Percentiles rank a stretch among this genome's conserved stretches.
Conservation (phyloP, 2,329 filamentous ascomycete species). For the Pestalotiopsis sp. region DNA sequence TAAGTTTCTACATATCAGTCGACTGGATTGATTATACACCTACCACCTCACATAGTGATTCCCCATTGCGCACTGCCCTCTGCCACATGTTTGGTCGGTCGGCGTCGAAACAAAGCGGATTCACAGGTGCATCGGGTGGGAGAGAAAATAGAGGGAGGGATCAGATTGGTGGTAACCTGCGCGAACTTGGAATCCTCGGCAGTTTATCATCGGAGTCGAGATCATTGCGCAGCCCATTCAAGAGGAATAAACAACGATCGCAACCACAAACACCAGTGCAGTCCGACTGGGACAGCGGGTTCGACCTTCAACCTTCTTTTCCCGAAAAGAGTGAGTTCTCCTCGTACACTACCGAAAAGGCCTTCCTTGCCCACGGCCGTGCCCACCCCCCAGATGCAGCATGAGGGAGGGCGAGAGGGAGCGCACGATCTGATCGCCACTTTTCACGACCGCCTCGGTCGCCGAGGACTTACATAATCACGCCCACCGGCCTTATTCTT, state of each 20-base stretch:
- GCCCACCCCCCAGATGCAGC: background rate
- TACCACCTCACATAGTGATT: background rate
- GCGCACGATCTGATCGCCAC: background rate
- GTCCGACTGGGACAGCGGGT: slow-evolving; percentile 27
- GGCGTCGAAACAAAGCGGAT: slow-evolving; percentile 40
- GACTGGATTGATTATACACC: background rate
- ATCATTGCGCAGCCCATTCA: slow-evolving; percentile 27
- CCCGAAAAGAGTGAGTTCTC: slow-evolving; percentile 44
- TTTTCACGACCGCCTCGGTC: background rate
- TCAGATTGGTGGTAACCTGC: slow-evolving; percentile 36
- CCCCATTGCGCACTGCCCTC: slow-evolving; percentile 16
- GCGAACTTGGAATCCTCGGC: slow-evolving; percentile 47
- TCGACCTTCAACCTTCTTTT: slow-evolving; percentile 34
- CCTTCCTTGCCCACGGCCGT: background rate
- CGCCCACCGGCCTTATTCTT: slow-evolving; percentile 13
- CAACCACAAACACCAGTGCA: slow-evolving; percentile 26
- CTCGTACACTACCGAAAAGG: slow-evolving; percentile 8
- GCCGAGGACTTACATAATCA: background rate
- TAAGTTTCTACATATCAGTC: background rate
- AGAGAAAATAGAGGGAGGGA: slow-evolving; percentile 42
- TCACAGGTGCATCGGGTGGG: slow-evolving; percentile 20
- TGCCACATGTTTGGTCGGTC: slow-evolving; percentile 49
- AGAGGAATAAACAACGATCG: slow-evolving; percentile 14
- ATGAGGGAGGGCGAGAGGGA: background rate
- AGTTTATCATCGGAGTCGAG: slow-evolving; percentile 40